Evolutionary conservation across 1,139 yeast genomes (phyloP), one percentile per base, ranked within the genome.

Genomic region (Ogataea hybrid): DNA sequence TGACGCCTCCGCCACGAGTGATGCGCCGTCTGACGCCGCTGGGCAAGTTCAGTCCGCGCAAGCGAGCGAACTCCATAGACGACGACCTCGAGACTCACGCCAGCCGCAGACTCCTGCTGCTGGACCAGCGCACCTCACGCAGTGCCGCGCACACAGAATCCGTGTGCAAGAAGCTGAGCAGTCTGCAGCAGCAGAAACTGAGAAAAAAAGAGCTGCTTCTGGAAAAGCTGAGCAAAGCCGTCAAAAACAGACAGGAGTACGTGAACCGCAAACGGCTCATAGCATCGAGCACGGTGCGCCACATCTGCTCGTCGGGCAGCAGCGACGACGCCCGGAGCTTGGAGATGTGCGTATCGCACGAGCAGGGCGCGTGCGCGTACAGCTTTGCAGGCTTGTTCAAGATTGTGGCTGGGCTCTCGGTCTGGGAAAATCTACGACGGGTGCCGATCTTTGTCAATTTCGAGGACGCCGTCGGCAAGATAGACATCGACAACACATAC

Each of bases 1-100:
- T 55, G 9, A 48, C 56, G 5, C 59, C 59, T n/a, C 59, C 59
- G 2, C 34, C 44, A 3, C 41, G 51, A 28, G 46, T 56, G 11
- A 37, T 54, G 9, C 42, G 45, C 9, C 44, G 50, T 16, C 44
- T 56, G 14, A 56, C 59, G 6, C 59, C 59, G 4, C 23, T 56
- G 31, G 57, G 57, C 8, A 51, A 50, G 32, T 47, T 32, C 37
- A 44, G 49, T 35, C 51, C 48, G 32, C 44, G 39, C 20, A 29
- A 32, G n/a, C 28, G 45, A 27, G 34, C 53, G 2, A 27, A 33
- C 14, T 46, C 53, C 2, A 32, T 47, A 1, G 46, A 49, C 29
- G 51, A 47, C 8, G 56, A 52, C 32, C 31, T 50, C 6, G 42
- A 47, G 5, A 23, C 37, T 15, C 59, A 56, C 37, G 40, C 39